phyloP scores from a whole-genome alignment of 305 asterid genomes.

The Fraxinus paxiana region DNA sequence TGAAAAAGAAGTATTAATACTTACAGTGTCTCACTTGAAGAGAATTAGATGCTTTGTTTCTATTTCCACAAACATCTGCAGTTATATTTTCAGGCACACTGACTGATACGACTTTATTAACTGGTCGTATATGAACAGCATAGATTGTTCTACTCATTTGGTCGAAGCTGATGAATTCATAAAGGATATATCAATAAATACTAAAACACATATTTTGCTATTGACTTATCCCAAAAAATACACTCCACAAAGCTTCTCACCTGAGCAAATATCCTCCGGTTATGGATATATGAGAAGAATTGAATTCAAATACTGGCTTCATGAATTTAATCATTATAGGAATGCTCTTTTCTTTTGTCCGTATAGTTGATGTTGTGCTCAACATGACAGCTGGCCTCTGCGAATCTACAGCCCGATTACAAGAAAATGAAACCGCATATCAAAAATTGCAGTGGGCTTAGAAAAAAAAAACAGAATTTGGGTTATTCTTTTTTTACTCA shows the following conservation, averaged over 20 bases:
- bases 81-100: constrained; percentile 73
- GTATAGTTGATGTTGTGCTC: constrained; percentile 62
- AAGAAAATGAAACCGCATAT: constrained; percentile 8
- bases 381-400: constrained; percentile 69
- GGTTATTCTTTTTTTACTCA: not conserved
- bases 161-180: constrained; percentile 50
- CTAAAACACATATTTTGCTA: not conserved
- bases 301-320: constrained; percentile 82
- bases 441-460: not conserved
- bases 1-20: constrained; percentile 19
- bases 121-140: constrained; percentile 43
- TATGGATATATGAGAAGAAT: constrained; percentile 61
- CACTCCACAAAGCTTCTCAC: constrained; percentile 29
- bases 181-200: constrained; percentile 12
- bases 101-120: constrained; percentile 44
- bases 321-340: constrained; percentile 55
- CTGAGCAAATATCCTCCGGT: constrained; percentile 69
- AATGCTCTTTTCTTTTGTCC: constrained; percentile 58
- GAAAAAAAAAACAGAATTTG: not conserved
- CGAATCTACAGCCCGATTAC: constrained; percentile 43
- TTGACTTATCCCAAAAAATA: not conserved
- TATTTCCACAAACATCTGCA: constrained; percentile 76
- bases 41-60: constrained; percentile 61
- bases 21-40: constrained; percentile 81
- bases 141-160: constrained; percentile 60